Base-by-base conservation (phyloP, 495 filamentous ascomycete species). In the Penicillium mononematosum region DNA sequence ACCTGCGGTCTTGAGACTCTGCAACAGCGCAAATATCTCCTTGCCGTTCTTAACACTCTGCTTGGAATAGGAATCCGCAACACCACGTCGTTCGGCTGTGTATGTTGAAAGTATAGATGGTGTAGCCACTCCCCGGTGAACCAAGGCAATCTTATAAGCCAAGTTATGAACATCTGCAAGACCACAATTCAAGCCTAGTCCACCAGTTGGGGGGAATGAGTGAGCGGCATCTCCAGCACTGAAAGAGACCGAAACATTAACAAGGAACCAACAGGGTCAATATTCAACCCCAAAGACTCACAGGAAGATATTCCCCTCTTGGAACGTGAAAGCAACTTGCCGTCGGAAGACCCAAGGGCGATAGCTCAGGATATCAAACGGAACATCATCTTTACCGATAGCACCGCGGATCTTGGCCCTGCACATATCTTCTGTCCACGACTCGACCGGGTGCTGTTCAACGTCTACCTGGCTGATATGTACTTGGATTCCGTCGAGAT, bases 201-300 rank as follows among this genome's bases (percentile, higher is more conserved):
- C 70, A 11, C 70, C 73, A 47, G 67, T 63, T 25, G 70, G 64
- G 24, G 70, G 68, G 53, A 71, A 71, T 20, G 66, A 67, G 46
- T 75, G 72, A 16, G 72, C 73, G 31, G 81, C 77, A 65, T 86
- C 83, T 10, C 83, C 83, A 27, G 79, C 82, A 43, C 73, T 73
- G 24, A 45, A 4, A 56, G 17, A 43, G 31, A 53, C 8, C 12
- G 5, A 6, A n/a, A 19, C 12, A 12, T 60, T 24, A 53, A 39
- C n/a, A n/a, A 36, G 43, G 11, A 16, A 17, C 10, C 7, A 0
- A 14, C 11, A 12, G 12, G 10, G 5, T 39, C 9, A 34, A 46
- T 10, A 10, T 9, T 3, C 36, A 41, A 32, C 10, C 12, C 11
- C 6, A 11, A 34, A 14, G 11, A 64, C 73, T 63, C 47, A 77